Base-by-base conservation (phyloP, 2,329 filamentous ascomycete species). In the Herpomyces periplanetae region DNA sequence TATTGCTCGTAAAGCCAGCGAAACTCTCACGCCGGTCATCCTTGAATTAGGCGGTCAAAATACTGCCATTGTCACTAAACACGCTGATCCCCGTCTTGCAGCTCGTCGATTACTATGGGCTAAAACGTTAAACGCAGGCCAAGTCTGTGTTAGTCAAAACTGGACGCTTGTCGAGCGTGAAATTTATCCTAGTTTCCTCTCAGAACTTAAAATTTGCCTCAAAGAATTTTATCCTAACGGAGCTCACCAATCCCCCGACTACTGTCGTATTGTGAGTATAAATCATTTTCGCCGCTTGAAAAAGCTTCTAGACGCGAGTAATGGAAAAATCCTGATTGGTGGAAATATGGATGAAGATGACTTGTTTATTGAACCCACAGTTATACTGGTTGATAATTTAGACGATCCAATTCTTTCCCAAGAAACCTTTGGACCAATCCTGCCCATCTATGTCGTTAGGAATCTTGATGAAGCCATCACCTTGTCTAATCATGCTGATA, bases 371-470 rank as follows among this genome's bases (percentile, higher is more conserved):
- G 69, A 75, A 35, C 68, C 73, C 1, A 96, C 80, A 0, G 57
- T 75, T n/a, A 58, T 96, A n/a, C 49, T 68, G 24, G 62, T 88
- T 14, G 48, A 65, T 27, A 57, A 55, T 25, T 34, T 51, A 8
- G 50, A 73, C 18, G 75, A 87, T 39, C 49, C 60, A 4, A 53
- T 88, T 38, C 51, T 88, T 32, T 42, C 43, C 10, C 55, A 85
- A 26, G 80, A 96, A 42, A 68, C 60, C 16, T 96, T 96, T 34
- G 80, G 75, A 4, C 80, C 80, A n/a, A 48, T 87, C 23, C 69
- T 85, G 28, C 60, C 66, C 25, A 56, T 91, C 25, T 42, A 85
- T 20, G 51, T 69, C 0, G 61, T 69, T 21, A 51, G 68, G 26
- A 49, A 55, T 28, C 45, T 88, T n/a, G 65, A 85, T 27, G 55